These are phyloP conservation scores for Neonectria coccinea DNA, from an alignment of 2,329 filamentous ascomycete genomes.

Conservation along the genomic window DNA sequence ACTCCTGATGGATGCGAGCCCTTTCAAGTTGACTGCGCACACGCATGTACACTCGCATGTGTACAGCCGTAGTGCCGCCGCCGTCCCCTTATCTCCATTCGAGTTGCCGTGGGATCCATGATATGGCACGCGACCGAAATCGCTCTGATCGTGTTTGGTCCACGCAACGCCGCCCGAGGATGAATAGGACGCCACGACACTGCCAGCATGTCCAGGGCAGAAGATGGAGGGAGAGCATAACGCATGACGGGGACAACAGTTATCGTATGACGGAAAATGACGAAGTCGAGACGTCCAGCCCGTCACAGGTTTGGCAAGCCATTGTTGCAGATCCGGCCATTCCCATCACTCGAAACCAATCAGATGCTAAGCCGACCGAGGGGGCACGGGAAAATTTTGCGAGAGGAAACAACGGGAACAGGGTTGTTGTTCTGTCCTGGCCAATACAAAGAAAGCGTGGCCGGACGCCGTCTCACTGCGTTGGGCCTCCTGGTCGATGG, in stretches of 20 bases:
- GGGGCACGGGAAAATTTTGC: neutral
- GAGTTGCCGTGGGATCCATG: neutral
- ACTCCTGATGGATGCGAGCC: neutral
- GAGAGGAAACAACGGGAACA: neutral
- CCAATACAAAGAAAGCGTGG: neutral
- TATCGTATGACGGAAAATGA: constrained; percentile 5
- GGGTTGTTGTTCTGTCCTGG: neutral
- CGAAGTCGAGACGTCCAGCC: neutral
- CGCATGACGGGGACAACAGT: neutral
- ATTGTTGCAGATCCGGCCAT: neutral
- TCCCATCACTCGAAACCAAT: neutral
- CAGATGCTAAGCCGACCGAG: neutral
- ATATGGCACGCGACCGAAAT: neutral
- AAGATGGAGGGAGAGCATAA: neutral
- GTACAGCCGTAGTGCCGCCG: neutral
- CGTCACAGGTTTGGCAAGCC: neutral
- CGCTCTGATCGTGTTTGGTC: neutral
- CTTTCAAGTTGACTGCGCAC: neutral
- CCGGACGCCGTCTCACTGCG: neutral
- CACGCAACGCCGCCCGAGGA: neutral
- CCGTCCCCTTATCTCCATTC: too few relatives aligned
- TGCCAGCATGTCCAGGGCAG: neutral
- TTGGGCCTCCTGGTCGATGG: neutral
- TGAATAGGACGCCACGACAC: neutral
- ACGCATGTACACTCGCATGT: too few relatives aligned